Evolutionary conservation across 331 rosid species (phyloP).

Genomic region (Spiraea crenata): DNA sequence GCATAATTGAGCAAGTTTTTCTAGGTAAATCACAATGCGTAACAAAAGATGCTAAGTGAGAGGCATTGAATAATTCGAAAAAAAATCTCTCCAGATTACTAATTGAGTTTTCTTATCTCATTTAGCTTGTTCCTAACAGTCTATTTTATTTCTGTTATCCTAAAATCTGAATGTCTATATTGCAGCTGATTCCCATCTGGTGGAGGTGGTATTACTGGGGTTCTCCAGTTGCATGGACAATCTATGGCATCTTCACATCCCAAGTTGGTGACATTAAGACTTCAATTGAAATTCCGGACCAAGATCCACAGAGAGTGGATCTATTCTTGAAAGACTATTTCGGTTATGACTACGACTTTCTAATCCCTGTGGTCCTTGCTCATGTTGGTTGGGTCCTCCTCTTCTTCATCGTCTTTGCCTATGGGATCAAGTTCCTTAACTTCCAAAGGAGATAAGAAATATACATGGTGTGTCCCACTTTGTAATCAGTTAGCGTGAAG

Average conservation of each 20-base stretch:
- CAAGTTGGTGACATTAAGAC: conserved; percentile 19
- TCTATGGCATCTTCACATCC: conserved; percentile 16
- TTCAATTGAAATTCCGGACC: conserved; percentile 7
- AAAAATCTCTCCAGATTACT: not conserved
- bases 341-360: conserved; percentile 28
- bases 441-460: conserved; percentile 38
- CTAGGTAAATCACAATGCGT: not conserved
- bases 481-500: not conserved
- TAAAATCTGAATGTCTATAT: not conserved
- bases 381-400: conserved; percentile 37
- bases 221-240: conserved; percentile 23
- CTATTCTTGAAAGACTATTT: conserved; percentile 25
- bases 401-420: conserved; percentile 38
- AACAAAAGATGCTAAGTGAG: not conserved
- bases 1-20: no score
- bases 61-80: not conserved
- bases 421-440: conserved; percentile 41
- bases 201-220: conserved; percentile 27
- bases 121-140: not conserved
- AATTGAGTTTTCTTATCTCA: not conserved
- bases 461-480: not conserved
- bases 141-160: not conserved
- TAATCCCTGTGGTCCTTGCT: conserved; percentile 22
- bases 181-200: conserved; percentile 23
- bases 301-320: not conserved